These are phyloP conservation scores for Colletotrichum sublineola DNA, from an alignment of 2,329 filamentous ascomycete species.

Conservation along the genomic window DNA sequence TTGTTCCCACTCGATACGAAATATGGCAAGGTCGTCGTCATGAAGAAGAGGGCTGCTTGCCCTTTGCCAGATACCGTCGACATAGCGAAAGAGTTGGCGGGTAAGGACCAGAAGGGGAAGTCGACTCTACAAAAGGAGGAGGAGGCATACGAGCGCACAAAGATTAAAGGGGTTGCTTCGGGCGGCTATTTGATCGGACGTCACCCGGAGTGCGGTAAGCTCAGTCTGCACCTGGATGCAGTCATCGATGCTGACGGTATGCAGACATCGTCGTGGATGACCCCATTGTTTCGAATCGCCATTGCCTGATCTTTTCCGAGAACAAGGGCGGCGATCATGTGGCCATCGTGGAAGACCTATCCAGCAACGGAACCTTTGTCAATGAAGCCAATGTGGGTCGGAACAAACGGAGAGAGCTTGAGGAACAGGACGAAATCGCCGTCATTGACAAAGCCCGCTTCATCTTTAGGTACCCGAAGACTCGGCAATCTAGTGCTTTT, in stretches of 20 bases:
- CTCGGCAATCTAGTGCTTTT: conserved; percentile 81
- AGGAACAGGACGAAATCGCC: conserved; percentile 91
- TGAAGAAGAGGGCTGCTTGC: conserved; percentile 81
- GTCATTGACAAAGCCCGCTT: conserved; percentile 89
- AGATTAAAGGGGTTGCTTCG: conserved; percentile 73
- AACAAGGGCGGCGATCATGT: conserved; percentile 70
- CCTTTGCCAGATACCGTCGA: conserved; percentile 66
- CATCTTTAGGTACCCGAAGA: conserved; percentile 90
- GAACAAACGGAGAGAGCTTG: conserved; percentile 89
- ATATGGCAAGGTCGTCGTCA: conserved; percentile 75
- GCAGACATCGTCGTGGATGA: conserved; percentile 80
- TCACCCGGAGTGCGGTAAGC: conserved; percentile 92
- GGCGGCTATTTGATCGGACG: conserved; percentile 92
- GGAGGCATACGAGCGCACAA: conserved; percentile 72
- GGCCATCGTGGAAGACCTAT: conserved; percentile 91
- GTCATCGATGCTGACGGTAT: conserved; percentile 35
- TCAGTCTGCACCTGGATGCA: conserved; percentile 16
- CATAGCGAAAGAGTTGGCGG: conserved; percentile 52
- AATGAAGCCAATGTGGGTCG: conserved; percentile 92
- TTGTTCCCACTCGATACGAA: conserved; percentile 83
- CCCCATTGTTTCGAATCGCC: conserved; percentile 88
- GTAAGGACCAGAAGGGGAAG: conserved; percentile 58
- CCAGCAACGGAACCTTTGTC: conserved; percentile 95
- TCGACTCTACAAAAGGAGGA: conserved; percentile 66
- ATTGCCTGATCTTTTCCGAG: conserved; percentile 77